A percentile compares a stretch with the other conserved stretches of the same genome.
phyloP scores from a whole-genome alignment of 2,329 filamentous ascomycete genomes.

The Elsinoe arachidis region DNA sequence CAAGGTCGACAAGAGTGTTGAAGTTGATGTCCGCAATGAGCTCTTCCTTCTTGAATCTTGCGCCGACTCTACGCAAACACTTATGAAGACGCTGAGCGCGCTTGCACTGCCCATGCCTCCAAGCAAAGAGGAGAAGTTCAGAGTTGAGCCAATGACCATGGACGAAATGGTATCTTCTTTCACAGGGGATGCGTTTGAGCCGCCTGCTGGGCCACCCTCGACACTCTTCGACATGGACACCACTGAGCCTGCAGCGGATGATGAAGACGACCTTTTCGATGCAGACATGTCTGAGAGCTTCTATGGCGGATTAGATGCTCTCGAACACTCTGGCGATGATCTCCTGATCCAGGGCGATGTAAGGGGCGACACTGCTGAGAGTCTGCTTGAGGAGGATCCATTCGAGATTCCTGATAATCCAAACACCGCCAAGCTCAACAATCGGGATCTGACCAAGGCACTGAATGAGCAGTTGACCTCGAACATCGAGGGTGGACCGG shows the following conservation, averaged over 20 bases:
- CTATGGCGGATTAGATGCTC: slow-evolving; percentile 26
- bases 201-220: slow-evolving; percentile 53
- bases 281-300: slow-evolving; percentile 26
- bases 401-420: slow-evolving; percentile 29
- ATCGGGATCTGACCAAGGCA: slow-evolving; percentile 25
- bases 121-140: slow-evolving; percentile 74
- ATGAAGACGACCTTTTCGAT: slow-evolving; percentile 29
- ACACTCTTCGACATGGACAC: slow-evolving; percentile 28
- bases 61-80: slow-evolving; percentile 90
- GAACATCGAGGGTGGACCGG: slow-evolving; percentile 15
- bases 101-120: slow-evolving; percentile 76
- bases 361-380: slow-evolving; percentile 25
- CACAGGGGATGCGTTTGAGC: slow-evolving; percentile 71
- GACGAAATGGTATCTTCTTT: slow-evolving; percentile 84
- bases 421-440: slow-evolving; percentile 22
- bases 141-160: slow-evolving; percentile 76
- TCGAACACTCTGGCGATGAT: slow-evolving; percentile 19
- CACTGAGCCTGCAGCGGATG: slow-evolving; percentile 16
- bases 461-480: slow-evolving; percentile 24
- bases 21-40: slow-evolving; percentile 76
- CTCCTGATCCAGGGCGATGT: slow-evolving; percentile 18
- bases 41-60: slow-evolving; percentile 88
- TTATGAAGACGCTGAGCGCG: slow-evolving; percentile 69
- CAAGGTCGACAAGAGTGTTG: slow-evolving; percentile 55
- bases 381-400: slow-evolving; percentile 29